These are phyloP conservation scores for Calendula officinalis DNA, from an alignment of 129 eudicot species.

Conservation along the genomic window DNA sequence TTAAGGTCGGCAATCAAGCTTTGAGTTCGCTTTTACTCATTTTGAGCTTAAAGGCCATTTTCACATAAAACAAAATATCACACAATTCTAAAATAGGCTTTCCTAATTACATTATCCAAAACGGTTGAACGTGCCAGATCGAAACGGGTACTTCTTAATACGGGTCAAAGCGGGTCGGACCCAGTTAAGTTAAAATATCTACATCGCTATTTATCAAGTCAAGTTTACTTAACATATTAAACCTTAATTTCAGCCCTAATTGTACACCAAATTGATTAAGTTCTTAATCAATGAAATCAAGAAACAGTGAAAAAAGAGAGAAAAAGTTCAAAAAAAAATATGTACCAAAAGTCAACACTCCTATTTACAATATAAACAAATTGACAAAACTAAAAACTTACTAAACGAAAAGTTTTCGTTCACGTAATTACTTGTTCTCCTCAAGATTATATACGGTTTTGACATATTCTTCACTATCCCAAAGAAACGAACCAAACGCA, in stretches of 20 bases:
- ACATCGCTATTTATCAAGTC: not conserved
- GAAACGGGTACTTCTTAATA: no score
- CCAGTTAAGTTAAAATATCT: no score
- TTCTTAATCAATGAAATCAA: not conserved
- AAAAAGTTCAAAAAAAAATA: not conserved
- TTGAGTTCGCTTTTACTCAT: no score
- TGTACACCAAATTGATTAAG: not conserved
- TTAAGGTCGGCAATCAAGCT: no score
- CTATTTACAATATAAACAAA: slow-evolving; percentile 23
- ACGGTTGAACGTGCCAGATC: no score
- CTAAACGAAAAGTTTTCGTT: slow-evolving; percentile 12
- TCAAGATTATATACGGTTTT: slow-evolving; percentile 60
- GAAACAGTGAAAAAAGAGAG: not conserved
- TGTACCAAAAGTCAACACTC: slow-evolving; percentile 12
- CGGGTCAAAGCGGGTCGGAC: no score
- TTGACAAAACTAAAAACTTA: not conserved
- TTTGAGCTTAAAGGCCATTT: not conserved
- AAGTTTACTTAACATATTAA: not conserved
- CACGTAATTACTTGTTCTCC: slow-evolving; percentile 37
- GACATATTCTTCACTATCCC: slow-evolving; percentile 78
- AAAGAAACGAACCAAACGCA: slow-evolving; percentile 84
- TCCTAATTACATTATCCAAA: no score
- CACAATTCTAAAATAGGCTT: no score
- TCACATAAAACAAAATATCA: not conserved
- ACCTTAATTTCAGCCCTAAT: not conserved